Evolutionary conservation across 148 eudicot genomes (phyloP).

Genomic region (Simmondsia chinensis): DNA sequence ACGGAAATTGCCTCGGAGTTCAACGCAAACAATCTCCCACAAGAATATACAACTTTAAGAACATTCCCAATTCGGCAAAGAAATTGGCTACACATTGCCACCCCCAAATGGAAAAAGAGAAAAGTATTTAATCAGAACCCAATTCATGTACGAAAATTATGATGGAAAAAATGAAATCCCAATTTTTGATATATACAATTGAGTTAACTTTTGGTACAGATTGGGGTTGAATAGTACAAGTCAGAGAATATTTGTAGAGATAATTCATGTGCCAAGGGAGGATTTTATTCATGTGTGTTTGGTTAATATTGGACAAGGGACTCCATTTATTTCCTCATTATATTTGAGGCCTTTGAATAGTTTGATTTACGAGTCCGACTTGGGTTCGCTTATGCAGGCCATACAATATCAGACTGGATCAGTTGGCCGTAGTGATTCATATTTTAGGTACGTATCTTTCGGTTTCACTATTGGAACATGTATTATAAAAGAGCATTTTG

Average conservation of each 20-base stretch:
- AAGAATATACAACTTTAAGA: not conserved
- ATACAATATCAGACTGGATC: not conserved
- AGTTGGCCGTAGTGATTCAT: not conserved
- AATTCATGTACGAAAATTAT: constrained; percentile 8
- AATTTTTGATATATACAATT: constrained; percentile 1
- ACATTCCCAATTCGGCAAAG: constrained; percentile 7
- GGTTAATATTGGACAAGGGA: constrained; percentile 2
- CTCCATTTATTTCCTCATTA: constrained; percentile 8
- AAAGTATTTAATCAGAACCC: constrained; percentile 5
- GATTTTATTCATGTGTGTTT: constrained; percentile 6
- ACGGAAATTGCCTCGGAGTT: not conserved
- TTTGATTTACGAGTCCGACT: not conserved
- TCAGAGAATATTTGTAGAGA: not conserved
- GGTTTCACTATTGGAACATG: too few species aligned
- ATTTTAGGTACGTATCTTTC: not conserved
- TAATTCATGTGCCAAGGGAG: not conserved
- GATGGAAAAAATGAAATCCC: not conserved
- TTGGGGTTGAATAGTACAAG: not conserved
- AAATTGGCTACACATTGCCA: constrained; percentile 12
- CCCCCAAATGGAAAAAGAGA: constrained; percentile 2
- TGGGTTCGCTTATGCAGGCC: not conserved
- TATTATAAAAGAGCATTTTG: too few species aligned
- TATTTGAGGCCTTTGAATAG: constrained; percentile 6
- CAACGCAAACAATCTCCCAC: not conserved
- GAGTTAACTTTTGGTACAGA: constrained; percentile 1